Conservation (phyloP, 176 grass and related monocot genomes). For the Bonia amplexicaulis region DNA sequence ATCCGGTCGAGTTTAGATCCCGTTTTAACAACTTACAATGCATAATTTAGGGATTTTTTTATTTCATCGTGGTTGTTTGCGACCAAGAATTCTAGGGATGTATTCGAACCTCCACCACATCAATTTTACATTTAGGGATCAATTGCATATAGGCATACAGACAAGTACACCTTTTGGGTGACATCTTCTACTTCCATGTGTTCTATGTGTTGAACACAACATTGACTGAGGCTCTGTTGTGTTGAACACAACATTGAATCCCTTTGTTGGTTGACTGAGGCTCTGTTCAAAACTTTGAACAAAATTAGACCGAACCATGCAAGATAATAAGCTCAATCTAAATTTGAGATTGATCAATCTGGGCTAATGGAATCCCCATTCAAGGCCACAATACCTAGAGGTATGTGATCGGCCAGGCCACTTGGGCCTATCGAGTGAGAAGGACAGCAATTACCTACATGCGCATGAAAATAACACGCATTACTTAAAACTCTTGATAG, state of each 20-base stretch:
- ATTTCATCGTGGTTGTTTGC: too few species aligned
- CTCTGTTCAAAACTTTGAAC: background rate
- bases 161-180: background rate
- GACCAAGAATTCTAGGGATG: background rate
- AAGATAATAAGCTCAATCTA: background rate
- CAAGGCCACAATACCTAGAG: background rate
- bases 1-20: background rate
- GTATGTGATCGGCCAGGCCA: background rate
- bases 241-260: background rate
- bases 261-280: background rate
- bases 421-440: constrained; percentile 3
- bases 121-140: background rate
- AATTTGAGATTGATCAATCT: background rate
- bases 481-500: constrained; percentile 11
- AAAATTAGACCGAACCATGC: background rate
- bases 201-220: background rate
- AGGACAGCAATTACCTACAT: constrained; percentile 37
- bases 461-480: constrained; percentile 21
- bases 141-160: background rate
- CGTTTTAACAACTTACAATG: background rate
- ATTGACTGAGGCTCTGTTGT: background rate
- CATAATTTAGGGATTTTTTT: too few species aligned
- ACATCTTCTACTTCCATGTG: background rate
- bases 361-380: constrained; percentile 8
- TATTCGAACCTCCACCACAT: background rate